phyloP scores from a whole-genome alignment of 2,329 filamentous ascomycete species.

The Grosmannia clavigera region DNA sequence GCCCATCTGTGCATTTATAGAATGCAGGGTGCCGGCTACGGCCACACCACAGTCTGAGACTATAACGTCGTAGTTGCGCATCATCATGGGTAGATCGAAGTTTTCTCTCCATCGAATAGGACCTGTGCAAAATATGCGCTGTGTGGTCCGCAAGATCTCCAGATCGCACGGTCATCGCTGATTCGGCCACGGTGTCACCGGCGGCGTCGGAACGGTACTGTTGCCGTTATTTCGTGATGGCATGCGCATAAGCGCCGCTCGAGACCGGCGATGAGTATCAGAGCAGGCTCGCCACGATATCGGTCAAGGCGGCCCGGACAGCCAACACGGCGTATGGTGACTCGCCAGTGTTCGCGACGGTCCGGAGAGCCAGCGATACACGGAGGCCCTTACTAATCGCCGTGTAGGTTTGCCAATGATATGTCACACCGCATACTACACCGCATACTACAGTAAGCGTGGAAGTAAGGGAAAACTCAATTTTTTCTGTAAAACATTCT shows the following conservation, averaged over 20 bases:
- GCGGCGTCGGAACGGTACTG: conserved; percentile 9
- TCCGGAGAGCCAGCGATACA: neutral
- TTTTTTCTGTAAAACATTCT: too few species aligned
- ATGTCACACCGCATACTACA: too few species aligned
- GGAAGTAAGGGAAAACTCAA: too few species aligned
- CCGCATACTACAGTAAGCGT: too few species aligned
- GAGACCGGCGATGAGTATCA: conserved; percentile 8
- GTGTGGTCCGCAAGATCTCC: neutral
- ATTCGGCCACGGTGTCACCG: neutral
- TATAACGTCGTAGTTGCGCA: conserved; percentile 1
- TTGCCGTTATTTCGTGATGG: conserved; percentile 8
- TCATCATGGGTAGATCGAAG: conserved; percentile 7
- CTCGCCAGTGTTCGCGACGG: neutral
- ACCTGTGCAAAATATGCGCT: too few species aligned
- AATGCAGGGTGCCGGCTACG: conserved; percentile 3
- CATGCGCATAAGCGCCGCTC: conserved; percentile 5
- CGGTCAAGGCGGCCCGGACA: neutral
- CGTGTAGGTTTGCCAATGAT: too few species aligned
- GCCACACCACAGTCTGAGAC: conserved; percentile 8
- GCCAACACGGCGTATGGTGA: neutral
- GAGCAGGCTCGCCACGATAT: conserved; percentile 5
- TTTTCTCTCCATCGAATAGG: too few species aligned
- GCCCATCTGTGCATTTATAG: neutral
- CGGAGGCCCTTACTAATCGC: neutral
- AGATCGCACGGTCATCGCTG: neutral